Evolutionary conservation across 495 filamentous ascomycete genomes (phyloP), one percentile per base, ranked within the genome.

Genomic region (Glonium stellatum): DNA sequence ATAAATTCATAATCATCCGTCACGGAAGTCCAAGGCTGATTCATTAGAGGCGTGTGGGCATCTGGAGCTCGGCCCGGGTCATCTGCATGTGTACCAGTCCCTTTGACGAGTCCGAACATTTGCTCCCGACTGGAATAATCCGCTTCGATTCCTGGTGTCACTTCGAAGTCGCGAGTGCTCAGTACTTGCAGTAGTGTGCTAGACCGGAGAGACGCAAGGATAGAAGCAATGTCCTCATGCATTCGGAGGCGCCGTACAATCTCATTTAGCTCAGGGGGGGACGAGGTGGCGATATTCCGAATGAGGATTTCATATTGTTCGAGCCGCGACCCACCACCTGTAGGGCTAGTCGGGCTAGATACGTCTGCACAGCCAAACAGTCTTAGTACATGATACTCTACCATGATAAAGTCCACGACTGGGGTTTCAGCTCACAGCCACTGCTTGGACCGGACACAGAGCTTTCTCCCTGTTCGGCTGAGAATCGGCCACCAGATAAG

Each of bases 1-100:
- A 83, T 79, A 44, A 83, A 66, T 34, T 77, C 79, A 34, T 71
- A 67, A 57, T 80, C 77, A 23, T 71, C 71, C 0, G 79, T 81
- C 5, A 82, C 76, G 10, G 46, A 71, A 8, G 80, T 83, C 80
- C 80, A 83, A 1, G 78, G 77, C 46, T 47, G 60, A 39, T 51
- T 51, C 25, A 51, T 31, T 9, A 51, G 12, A 15, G 48, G 48
- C 6, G 48, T 25, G 23, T 51, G 48, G 15, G 48, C 48, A 27
- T 51, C 48, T 27, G 13, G 48, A 10, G 48, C 48, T 51, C 19
- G 48, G 48, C 18, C 13, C 13, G 18, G 5, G 23, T 48, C 22
- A 21, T 15, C 19, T 15, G 37, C n/a, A 13, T 44, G 57, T 10
- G 54, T 13, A 19, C 55, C 60, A 15, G 54, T 13, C 15, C 55